Evolutionary conservation across 441 rosid genomes (phyloP).

Genomic region (Hypseocharis bilobata): DNA sequence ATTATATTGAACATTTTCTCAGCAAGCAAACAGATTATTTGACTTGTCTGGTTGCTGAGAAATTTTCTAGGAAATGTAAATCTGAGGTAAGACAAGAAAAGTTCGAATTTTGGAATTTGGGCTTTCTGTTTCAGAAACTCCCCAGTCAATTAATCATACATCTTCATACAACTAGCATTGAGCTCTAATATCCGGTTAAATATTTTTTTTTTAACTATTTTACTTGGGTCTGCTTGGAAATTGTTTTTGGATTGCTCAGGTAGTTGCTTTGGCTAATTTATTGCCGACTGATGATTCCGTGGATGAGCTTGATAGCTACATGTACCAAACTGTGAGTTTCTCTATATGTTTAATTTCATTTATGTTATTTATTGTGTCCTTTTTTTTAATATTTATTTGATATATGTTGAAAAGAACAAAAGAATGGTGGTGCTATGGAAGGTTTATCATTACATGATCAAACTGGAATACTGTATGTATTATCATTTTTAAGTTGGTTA

Average conservation of each 20-base stretch:
- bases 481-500: neutral
- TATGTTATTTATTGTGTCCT: neutral
- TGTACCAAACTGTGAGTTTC: conserved; percentile 79
- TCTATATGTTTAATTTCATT: neutral
- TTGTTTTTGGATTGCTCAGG: conserved; percentile 24
- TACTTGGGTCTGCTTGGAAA: neutral
- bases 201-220: too few relatives aligned
- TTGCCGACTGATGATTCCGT: conserved; percentile 71
- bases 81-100: too few relatives aligned
- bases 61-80: neutral
- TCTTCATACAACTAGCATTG: neutral
- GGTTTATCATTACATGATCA: too few relatives aligned
- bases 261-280: conserved; percentile 87
- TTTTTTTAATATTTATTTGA: neutral
- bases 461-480: too few relatives aligned
- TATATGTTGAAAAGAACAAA: neutral
- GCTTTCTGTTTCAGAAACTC: neutral
- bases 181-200: too few relatives aligned
- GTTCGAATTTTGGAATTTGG: too few relatives aligned
- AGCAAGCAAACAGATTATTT: neutral
- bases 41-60: neutral
- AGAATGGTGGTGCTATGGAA: neutral
- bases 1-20: neutral
- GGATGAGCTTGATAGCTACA: conserved; percentile 88
- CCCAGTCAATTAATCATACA: neutral